phyloP scores from a whole-genome alignment of 306 rosid genomes.

The Fragaria iinumae region DNA sequence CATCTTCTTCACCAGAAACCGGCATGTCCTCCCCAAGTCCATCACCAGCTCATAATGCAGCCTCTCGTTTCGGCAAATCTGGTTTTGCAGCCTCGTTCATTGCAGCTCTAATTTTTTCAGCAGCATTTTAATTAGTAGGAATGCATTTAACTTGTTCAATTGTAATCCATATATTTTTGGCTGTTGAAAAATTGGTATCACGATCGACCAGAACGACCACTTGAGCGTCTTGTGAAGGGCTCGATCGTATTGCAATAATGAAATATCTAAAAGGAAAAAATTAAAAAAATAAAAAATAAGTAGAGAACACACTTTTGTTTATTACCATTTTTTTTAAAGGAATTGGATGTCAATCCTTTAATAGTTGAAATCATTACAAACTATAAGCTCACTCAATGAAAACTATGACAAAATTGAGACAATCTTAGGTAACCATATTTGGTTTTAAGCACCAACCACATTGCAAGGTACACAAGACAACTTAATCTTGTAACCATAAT shows the following conservation, averaged over 20 bases:
- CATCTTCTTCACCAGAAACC: background rate
- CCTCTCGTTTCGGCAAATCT: slow-evolving; percentile 10
- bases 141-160: background rate
- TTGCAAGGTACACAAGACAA: too few relatives aligned
- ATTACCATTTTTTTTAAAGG: too few relatives aligned
- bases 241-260: background rate
- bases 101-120: background rate
- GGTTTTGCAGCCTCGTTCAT: slow-evolving; percentile 28
- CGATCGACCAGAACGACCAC: background rate
- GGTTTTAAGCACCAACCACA: too few relatives aligned
- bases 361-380: too few relatives aligned
- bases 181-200: background rate
- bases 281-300: too few relatives aligned
- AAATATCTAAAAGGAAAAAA: too few relatives aligned
- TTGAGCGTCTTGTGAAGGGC: background rate
- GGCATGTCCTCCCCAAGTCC: background rate
- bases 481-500: too few relatives aligned
- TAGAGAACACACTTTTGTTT: too few relatives aligned
- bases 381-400: too few relatives aligned
- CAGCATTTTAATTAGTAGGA: background rate
- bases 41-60: slow-evolving; percentile 10
- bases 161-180: background rate
- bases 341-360: too few relatives aligned
- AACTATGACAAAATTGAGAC: too few relatives aligned
- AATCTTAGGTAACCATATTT: too few relatives aligned